Evolutionary conservation across 371 early-diverging fungal genomes (phyloP).

Genomic region (Haplosporangium sp.): DNA sequence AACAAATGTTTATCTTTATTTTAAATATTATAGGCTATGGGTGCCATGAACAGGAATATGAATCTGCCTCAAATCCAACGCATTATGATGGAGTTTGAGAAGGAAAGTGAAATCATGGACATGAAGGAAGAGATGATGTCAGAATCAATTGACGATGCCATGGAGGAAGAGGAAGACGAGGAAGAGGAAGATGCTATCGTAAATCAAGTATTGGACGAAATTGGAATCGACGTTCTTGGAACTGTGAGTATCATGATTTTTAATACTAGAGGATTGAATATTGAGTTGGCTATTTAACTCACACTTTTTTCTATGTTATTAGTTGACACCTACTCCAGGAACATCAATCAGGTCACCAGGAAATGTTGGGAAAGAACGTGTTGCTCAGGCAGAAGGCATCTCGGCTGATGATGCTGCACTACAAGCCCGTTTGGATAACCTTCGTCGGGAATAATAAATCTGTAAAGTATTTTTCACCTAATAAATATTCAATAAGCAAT

Average conservation of each 20-base stretch:
- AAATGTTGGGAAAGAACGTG: slow-evolving; percentile 54
- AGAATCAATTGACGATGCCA: slow-evolving; percentile 95
- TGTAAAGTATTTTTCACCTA: slow-evolving; percentile 8
- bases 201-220: slow-evolving; percentile 94
- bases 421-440: slow-evolving; percentile 91
- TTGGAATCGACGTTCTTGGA: slow-evolving; percentile 84
- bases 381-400: slow-evolving; percentile 60
- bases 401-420: slow-evolving; percentile 87
- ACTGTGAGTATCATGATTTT: slow-evolving; percentile 57
- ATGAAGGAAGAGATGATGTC: slow-evolving; percentile 99
- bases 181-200: slow-evolving; percentile 94
- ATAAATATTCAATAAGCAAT: background rate
- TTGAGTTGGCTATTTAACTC: background rate
- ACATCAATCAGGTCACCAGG: slow-evolving; percentile 63
- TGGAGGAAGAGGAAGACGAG: slow-evolving; percentile 94
- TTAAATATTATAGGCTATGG: slow-evolving; percentile 79
- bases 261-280: background rate
- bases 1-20: background rate
- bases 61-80: slow-evolving; percentile 93
- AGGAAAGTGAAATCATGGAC: slow-evolving; percentile 95
- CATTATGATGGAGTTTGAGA: slow-evolving; percentile 98
- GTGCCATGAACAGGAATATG: slow-evolving; percentile 94
- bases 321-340: slow-evolving; percentile 56
- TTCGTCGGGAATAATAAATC: slow-evolving; percentile 79
- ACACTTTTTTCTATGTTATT: background rate